These are phyloP conservation scores for Globisporangium paddicum DNA, from an alignment of 352 stramenopile genomes.

Conservation along the genomic window DNA sequence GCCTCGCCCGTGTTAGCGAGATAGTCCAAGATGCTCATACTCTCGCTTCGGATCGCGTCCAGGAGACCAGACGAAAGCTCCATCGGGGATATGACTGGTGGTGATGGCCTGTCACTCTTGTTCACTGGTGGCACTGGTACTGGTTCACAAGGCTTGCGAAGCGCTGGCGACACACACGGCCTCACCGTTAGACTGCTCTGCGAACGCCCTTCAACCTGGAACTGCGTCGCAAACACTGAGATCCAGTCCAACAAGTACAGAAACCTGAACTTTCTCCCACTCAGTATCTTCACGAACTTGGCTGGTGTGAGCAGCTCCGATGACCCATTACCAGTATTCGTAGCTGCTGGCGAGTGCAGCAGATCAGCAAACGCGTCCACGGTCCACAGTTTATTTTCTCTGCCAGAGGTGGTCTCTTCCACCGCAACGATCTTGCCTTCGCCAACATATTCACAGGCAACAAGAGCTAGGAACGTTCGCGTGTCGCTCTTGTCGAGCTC, in stretches of 20 bases:
- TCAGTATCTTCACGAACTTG: conserved; percentile 25
- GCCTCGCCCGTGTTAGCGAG: conserved; percentile 8
- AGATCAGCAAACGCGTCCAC: conserved; percentile 13
- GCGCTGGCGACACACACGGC: conserved; percentile 1
- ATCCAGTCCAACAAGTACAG: conserved; percentile 36
- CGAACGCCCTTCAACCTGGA: conserved; percentile 10
- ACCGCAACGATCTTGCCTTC: conserved; percentile 18
- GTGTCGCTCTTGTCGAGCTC: conserved; percentile 25
- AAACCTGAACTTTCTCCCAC: conserved; percentile 7
- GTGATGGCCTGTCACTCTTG: background rate
- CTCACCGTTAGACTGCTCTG: background rate
- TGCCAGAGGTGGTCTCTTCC: conserved; percentile 3
- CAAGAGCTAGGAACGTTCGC: conserved; percentile 16
- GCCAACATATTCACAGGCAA: background rate
- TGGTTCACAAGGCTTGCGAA: background rate
- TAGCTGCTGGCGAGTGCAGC: conserved; percentile 15
- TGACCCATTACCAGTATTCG: background rate
- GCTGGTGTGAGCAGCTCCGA: conserved; percentile 9
- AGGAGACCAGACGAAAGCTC: background rate
- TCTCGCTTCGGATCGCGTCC: conserved; percentile 3
- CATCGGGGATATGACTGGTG: background rate
- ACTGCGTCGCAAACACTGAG: conserved; percentile 21
- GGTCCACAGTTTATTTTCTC: conserved; percentile 6
- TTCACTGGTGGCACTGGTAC: background rate
- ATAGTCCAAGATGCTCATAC: conserved; percentile 8